Evolutionary conservation across 106 monocot species (phyloP), one percentile per base, ranked within the genome.

Genomic region (Xerophyta viscosa): DNA sequence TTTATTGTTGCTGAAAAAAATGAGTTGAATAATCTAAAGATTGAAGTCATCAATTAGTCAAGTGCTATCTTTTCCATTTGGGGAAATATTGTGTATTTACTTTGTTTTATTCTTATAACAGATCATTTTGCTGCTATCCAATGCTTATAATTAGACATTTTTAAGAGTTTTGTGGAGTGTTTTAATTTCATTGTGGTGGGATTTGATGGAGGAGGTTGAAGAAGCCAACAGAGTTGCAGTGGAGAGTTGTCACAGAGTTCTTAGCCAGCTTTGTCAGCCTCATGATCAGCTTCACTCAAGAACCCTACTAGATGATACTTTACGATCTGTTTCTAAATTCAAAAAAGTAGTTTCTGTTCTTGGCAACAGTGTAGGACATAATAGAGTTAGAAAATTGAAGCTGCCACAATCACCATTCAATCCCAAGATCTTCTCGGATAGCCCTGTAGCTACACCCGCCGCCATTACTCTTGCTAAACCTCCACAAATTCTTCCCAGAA

Each of bases 131-230:
- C 37, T 23, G 50, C 25, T 24, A 25, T 50, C 27, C 39, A n/a
- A 52, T 25, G 19, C 26, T 20, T 23, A 15, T 18, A n/a, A 15
- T 41, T 20, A 41, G 24, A 24, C 17, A 28, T 45, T 15, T n/a
- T 8, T n/a, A n/a, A n/a, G n/a, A 46, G 45, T 29, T 28, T 29
- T 59, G 25, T 39, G 52, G 50, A 19, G 41, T 11, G 20, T 6
- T 39, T 39, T 8, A 39, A 39, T 15, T 3, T 39, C 15, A 15
- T 10, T 39, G 39, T 39, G 5, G 5, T 39, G 15, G 10, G 39
- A 12, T 8, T 2, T 53, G 61, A 96, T 96, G 94, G 94, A 88
- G 57, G 81, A 70, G 44, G 70, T 78, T 39, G 94, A 85, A 55
- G 78, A 76, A 57, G 81, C 84, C 10, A 78, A 88, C 36, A 72